Percentiles rank a stretch among this genome's conserved stretches.
Evolutionary conservation across 2,329 filamentous ascomycete genomes (phyloP).

Genomic region (Trichoderma harzianum): DNA sequence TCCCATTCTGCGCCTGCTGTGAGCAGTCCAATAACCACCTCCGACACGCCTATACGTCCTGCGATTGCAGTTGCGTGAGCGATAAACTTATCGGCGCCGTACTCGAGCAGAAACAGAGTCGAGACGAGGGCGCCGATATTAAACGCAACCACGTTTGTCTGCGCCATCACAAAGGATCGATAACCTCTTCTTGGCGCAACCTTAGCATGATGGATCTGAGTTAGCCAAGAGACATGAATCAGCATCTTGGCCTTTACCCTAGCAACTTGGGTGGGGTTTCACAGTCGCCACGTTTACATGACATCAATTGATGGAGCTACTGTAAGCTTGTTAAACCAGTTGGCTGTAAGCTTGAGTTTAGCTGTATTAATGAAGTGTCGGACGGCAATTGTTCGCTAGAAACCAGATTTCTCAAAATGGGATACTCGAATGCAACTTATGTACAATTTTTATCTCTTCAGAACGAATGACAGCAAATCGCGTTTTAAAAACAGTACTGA

Average conservation of each 20-base stretch:
- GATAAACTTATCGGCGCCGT: not conserved
- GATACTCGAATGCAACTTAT: not conserved
- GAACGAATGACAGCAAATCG: not conserved
- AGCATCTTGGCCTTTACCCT: not conserved
- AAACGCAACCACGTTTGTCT: not conserved
- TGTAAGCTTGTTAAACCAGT: not conserved
- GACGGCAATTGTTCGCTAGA: not conserved
- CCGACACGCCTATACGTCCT: conserved; percentile 37
- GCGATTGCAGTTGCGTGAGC: not conserved
- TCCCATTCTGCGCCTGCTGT: conserved; percentile 55
- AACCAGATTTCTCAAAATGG: not conserved
- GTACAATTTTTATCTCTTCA: too few relatives aligned
- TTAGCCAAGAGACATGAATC: not conserved
- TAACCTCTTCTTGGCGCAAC: not conserved
- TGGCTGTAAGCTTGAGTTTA: not conserved
- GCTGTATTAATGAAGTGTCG: not conserved
- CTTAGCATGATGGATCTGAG: not conserved
- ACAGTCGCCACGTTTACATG: not conserved
- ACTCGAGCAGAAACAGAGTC: not conserved
- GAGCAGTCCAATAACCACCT: conserved; percentile 48
- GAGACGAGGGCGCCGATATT: not conserved
- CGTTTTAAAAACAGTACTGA: not conserved
- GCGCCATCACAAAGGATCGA: not conserved
- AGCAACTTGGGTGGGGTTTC: not conserved
- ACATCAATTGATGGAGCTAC: not conserved